Evolutionary conservation across 768 basidiomycete species (phyloP).

Genomic region (Russula ochroleuca): DNA sequence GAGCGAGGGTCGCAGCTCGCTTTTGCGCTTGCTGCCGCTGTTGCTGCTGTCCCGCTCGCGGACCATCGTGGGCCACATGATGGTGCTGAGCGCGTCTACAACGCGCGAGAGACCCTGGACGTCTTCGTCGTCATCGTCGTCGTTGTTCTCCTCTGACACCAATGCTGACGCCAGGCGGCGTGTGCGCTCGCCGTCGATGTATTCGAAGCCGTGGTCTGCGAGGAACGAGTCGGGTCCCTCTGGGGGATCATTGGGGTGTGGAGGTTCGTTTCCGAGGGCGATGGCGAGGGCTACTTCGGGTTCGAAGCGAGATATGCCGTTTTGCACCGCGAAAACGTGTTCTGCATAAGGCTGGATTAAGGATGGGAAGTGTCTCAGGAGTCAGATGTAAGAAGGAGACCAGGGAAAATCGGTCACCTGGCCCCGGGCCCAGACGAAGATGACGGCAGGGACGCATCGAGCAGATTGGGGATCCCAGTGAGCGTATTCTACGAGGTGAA

Average conservation of each 20-base stretch:
- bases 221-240: conserved; percentile 61
- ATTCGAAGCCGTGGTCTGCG: conserved; percentile 71
- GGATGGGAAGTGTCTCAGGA: conserved; percentile 2
- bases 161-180: not conserved
- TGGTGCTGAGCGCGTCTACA: conserved; percentile 73
- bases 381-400: not conserved
- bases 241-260: conserved; percentile 30
- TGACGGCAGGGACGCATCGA: conserved; percentile 57
- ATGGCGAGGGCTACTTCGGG: conserved; percentile 74
- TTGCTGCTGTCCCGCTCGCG: conserved; percentile 33
- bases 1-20: conserved; percentile 33
- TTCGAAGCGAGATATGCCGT: conserved; percentile 47
- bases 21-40: conserved; percentile 29
- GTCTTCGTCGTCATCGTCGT: conserved; percentile 12
- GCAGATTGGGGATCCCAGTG: conserved; percentile 42
- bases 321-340: conserved; percentile 47
- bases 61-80: conserved; percentile 85
- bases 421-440: conserved; percentile 66
- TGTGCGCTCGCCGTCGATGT: conserved; percentile 50
- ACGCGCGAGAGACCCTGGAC: conserved; percentile 57
- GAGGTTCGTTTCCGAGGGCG: conserved; percentile 39
- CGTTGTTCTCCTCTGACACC: not conserved
- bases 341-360: conserved; percentile 51
- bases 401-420: conserved; percentile 43
- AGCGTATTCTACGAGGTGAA: conserved; percentile 48